Evolutionary conservation across 495 filamentous ascomycete genomes (phyloP), one percentile per base, ranked within the genome.

Genomic region (Talaromyces borbonicus): DNA sequence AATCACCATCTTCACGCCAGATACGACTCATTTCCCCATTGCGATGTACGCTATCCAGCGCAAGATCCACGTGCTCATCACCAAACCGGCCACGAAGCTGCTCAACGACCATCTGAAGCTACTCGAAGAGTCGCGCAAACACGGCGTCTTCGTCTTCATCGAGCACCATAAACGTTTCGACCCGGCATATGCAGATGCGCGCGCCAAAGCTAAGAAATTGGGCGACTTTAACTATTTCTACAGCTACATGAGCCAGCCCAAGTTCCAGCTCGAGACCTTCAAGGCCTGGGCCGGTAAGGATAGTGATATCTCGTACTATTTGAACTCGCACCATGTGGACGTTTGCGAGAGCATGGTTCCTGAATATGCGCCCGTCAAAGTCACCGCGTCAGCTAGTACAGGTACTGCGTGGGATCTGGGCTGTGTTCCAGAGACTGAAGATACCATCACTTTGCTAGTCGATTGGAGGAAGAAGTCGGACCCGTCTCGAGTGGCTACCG

Each of bases 171-270:
- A 96, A 61, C 85, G 90, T 39, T 96, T 80, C 63, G 90, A 95
- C 60, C 89, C 89, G 0, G 87, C 85, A 0, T 96, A 96, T 69
- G 74, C 84, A 4, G 90, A 96, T 57, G 90, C 90, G 1, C 63
- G 65, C 35, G 80, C 79, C 56, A 80, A 83, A 49, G 87, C 90
- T 0, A 64, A 72, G 55, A 74, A 62, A 20, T 66, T 96, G 5
- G 90, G 90, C 40, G 85, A 95, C 61, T 95, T 95, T 77, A 95
- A 93, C 66, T 95, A 95, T 72, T 96, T 95, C 65, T 95, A 95
- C 71, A 83, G 77, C 51, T 96, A 95, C 71, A 95, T 96, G 90
- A 84, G 78, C 41, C 90, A 96, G 72, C 90, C 90, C 18, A 95
- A 96, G 60, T 81, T 64, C 15, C 90, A 95, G 66, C 73, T 96